phyloP scores from a whole-genome alignment of 768 basidiomycete genomes.

The Boletus huronensis region DNA sequence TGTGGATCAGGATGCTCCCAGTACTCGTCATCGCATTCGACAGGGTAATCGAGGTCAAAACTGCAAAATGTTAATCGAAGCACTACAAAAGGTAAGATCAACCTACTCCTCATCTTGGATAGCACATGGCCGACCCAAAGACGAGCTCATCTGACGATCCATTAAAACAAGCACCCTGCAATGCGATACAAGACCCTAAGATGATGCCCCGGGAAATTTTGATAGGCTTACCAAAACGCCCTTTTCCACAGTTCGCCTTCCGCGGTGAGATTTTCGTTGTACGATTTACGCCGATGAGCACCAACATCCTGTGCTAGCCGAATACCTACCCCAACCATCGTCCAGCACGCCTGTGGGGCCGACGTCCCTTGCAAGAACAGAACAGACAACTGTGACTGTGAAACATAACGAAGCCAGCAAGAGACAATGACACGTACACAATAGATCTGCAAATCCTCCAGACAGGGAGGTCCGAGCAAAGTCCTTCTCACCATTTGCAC shows the following conservation, averaged over 20 bases:
- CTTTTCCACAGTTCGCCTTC: slow-evolving; percentile 64
- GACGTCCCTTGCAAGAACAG: slow-evolving; percentile 55
- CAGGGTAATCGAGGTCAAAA: slow-evolving; percentile 57
- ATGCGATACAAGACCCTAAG: not conserved
- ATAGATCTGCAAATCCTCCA: slow-evolving; percentile 72
- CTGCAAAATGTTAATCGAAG: slow-evolving; percentile 30
- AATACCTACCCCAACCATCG: slow-evolving; percentile 57
- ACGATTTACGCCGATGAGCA: slow-evolving; percentile 43
- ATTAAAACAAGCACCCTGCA: slow-evolving; percentile 29
- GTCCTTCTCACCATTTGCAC: slow-evolving; percentile 59
- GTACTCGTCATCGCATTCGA: slow-evolving; percentile 68
- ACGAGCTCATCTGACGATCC: slow-evolving; percentile 38
- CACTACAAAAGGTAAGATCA: not conserved
- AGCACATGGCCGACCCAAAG: slow-evolving; percentile 62
- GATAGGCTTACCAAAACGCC: slow-evolving; percentile 40
- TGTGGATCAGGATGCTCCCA: slow-evolving; percentile 52
- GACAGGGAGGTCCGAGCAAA: slow-evolving; percentile 50
- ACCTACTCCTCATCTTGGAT: slow-evolving; percentile 71
- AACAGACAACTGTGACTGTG: slow-evolving; percentile 43
- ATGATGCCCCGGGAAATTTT: not conserved
- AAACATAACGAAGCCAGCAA: slow-evolving; percentile 8
- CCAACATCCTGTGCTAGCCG: slow-evolving; percentile 60
- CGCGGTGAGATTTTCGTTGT: slow-evolving; percentile 29
- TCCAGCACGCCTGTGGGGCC: slow-evolving; percentile 66
- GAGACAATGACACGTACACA: slow-evolving; percentile 38